Evolutionary conservation across 805 yeast species (phyloP).

Genomic region (Suhomyces emberorum): DNA sequence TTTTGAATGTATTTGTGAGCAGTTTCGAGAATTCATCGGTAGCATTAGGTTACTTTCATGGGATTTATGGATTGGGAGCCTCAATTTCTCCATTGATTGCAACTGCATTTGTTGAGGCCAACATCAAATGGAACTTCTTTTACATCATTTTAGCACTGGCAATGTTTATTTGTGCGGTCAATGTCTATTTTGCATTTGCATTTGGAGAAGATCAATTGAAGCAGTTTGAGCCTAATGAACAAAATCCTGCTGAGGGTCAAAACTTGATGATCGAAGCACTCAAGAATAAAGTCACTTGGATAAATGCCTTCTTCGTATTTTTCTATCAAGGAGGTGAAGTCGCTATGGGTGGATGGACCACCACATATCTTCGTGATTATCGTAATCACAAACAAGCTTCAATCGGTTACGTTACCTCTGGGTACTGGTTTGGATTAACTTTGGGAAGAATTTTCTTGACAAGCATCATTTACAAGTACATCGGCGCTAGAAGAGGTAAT

Average conservation of each 20-base stretch:
- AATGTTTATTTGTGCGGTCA: conserved; percentile 11
- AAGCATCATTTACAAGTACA: conserved; percentile 12
- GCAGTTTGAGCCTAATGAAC: conserved; percentile 2
- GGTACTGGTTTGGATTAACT: conserved; percentile 25
- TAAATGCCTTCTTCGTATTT: conserved; percentile 15
- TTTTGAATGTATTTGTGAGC: conserved; percentile 19
- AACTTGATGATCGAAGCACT: conserved; percentile 14
- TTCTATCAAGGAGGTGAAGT: conserved; percentile 23
- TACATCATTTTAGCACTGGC: conserved; percentile 15
- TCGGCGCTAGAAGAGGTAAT: conserved; percentile 17
- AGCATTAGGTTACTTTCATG: conserved; percentile 20
- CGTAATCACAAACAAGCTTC: conserved; percentile 13
- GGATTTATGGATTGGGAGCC: conserved; percentile 23
- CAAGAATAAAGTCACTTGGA: conserved; percentile 17
- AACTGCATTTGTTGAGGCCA: conserved; percentile 15
- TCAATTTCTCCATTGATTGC: conserved; percentile 21
- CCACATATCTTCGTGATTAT: conserved; percentile 20
- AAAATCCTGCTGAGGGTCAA: neutral
- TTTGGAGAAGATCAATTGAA: conserved; percentile 16
- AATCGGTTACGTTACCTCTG: conserved; percentile 21
- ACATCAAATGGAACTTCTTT: conserved; percentile 17
- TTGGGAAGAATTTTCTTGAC: conserved; percentile 18
- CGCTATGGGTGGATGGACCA: conserved; percentile 23
- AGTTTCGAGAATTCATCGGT: conserved; percentile 19
- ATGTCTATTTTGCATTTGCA: conserved; percentile 10